phyloP scores from a whole-genome alignment of 202 grass and related monocot genomes.

The Bolboschoenoplectus hybrid region DNA sequence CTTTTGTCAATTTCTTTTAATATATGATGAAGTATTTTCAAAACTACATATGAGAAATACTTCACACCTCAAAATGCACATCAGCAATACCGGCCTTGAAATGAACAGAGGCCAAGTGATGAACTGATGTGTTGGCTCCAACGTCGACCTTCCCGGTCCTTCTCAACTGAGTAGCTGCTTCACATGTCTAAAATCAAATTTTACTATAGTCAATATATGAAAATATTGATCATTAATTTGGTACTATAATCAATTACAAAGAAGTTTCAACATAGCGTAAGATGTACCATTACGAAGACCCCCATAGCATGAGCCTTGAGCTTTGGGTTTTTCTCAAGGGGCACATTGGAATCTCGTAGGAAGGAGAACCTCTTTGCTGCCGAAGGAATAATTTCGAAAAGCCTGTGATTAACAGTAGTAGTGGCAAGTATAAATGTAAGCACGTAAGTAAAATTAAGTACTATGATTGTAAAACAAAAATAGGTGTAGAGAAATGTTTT shows the following conservation, averaged over 20 bases:
- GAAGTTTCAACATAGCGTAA: neutral
- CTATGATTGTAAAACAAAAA: neutral
- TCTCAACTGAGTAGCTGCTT: slow-evolving; percentile 23
- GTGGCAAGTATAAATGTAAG: neutral
- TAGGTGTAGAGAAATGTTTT: neutral
- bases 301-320: slow-evolving; percentile 52
- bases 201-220: neutral
- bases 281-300: slow-evolving; percentile 44
- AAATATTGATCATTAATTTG: neutral
- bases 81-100: slow-evolving; percentile 23
- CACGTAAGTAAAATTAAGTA: neutral
- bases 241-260: neutral
- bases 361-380: slow-evolving; percentile 36
- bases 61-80: slow-evolving; percentile 31
- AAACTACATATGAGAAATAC: neutral
- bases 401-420: neutral
- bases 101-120: slow-evolving; percentile 18
- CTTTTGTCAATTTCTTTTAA: slow-evolving; percentile 1
- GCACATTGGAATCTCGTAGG: slow-evolving; percentile 44
- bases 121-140: slow-evolving; percentile 17
- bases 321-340: slow-evolving; percentile 81
- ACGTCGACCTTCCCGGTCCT: neutral
- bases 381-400: slow-evolving; percentile 37
- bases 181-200: neutral
- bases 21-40: neutral